Evolutionary conservation across 192 early-diverging fungal species (phyloP), one percentile per base, ranked within the genome.

Genomic region (Dissophora ornata): DNA sequence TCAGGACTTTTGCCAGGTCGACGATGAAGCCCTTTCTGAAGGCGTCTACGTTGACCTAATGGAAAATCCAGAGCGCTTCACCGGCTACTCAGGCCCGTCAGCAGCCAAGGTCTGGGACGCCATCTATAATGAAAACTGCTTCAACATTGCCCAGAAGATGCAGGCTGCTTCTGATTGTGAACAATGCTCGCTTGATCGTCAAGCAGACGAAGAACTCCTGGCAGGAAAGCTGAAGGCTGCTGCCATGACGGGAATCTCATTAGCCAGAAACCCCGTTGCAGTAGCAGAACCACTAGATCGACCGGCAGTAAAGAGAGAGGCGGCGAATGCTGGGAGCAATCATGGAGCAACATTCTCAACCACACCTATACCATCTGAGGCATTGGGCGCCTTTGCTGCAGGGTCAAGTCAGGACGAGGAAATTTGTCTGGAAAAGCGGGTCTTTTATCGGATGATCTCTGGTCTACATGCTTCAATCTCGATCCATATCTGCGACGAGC

Each of bases 111-210:
- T 99, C 15, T 99, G 97, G 97, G 86, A 88, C 50, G 86, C 95
- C 19, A 95, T 99, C 26, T 99, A 99, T 74, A 83, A 91, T 64
- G 93, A 99, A 65, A 99, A 97, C 83, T 99, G 97, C 69, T 97
- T 98, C 80, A 89, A 90, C 67, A 83, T 91, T 18, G 79, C 82
- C 10, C 74, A 80, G 70, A 85, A 75, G 70, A 89, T 85, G 90
- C 86, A 49, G 69, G 77, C 26, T 45, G 80, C 48, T 28, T 60
- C 71, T 0, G 62, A 81, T 66, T 67, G 80, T 80, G 48, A 86
- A 71, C 45, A 79, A 79, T 64, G 69, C 36, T 71, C 83, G 58
- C 9, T 68, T 64, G 19, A 84, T 81, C 69, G 82, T 58, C 42
- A 83, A 61, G 47, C 75, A 19, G 49, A 61, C 9, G 62, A 53